Evolutionary conservation across 805 yeast genomes (phyloP), one percentile per base, ranked within the genome.

Genomic region (Ogataea henricii): DNA sequence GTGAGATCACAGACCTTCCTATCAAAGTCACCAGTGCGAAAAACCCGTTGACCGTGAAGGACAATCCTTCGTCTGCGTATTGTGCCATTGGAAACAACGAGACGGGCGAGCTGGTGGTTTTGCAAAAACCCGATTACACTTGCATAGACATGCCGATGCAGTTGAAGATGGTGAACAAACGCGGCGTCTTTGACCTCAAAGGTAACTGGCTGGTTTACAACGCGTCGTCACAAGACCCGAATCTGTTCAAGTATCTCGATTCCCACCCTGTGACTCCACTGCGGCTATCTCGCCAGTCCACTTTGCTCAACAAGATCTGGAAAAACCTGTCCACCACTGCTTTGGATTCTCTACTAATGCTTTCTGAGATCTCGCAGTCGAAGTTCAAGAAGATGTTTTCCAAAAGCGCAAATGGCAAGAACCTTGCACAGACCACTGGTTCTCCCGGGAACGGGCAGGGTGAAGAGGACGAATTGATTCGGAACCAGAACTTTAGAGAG

Each of bases 301-400:
- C 80, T 1, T 63, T 80, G 32, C 65, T 78, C 29, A 72, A 73
- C 39, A 70, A 78, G 43, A 72, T 82, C 1, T 58, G 81, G 45
- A 72, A 76, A 9, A 67, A 72, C 13, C 55, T 82, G 12, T 78
- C 85, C 2, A 70, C 72, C 46, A 69, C 76, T 2, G 82, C 87
- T 0, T 61, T 81, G 14, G 87, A 64, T 48, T 60, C 67, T 1
- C 38, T 64, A 18, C 26, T 60, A 18, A 47, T 62, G 53, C 56
- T 82, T 6, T 71, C 83, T 0, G 82, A 79, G 47, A 69, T 75
- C 3, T 71, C 81, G 5, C 70, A 78, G 9, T 64, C 69, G 2
- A 78, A 74, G 41, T 54, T 79, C 22, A 72, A 67, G 38, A 63
- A 68, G 21, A 70, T 72, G 48, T 65, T 74, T 59, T 54, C 60